phyloP scores from a whole-genome alignment of 2,329 filamentous ascomycete genomes.

The Scedosporium dehoogii region DNA sequence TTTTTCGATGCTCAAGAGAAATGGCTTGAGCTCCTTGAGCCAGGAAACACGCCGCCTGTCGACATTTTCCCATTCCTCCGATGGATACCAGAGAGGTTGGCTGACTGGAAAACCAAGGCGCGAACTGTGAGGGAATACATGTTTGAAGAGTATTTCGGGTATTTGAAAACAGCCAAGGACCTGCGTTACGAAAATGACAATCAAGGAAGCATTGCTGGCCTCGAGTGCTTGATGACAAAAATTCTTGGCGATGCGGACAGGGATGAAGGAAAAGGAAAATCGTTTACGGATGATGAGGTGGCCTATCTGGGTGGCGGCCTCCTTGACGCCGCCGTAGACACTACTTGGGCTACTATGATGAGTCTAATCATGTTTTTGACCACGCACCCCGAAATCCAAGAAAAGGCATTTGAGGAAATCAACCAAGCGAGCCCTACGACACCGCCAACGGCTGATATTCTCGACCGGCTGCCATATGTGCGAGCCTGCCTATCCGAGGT shows the following conservation, averaged over 20 bases:
- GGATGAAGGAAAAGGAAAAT: background rate
- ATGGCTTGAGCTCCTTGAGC: slow-evolving; percentile 16
- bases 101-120: slow-evolving; percentile 14
- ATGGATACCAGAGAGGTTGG: slow-evolving; percentile 12
- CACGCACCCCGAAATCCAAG: slow-evolving; percentile 13
- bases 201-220: background rate
- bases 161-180: background rate
- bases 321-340: slow-evolving; percentile 18
- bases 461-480: slow-evolving; percentile 14
- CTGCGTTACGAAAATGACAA: background rate
- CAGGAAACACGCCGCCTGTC: slow-evolving; percentile 16
- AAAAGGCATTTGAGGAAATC: slow-evolving; percentile 17
- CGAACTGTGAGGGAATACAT: slow-evolving; percentile 14
- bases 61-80: slow-evolving; percentile 15
- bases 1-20: slow-evolving; percentile 15
- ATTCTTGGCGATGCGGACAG: slow-evolving; percentile 12
- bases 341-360: slow-evolving; percentile 14
- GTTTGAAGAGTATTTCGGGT: slow-evolving; percentile 4
- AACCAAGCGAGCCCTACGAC: slow-evolving; percentile 13
- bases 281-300: slow-evolving; percentile 11
- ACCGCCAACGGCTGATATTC: slow-evolving; percentile 20
- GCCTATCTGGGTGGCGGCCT: slow-evolving; percentile 13
- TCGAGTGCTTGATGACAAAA: slow-evolving; percentile 11
- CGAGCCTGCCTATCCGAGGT: slow-evolving; percentile 14
- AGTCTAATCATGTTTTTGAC: slow-evolving; percentile 18